Evolutionary conservation across 1,284 basidiomycete species (phyloP), one percentile per base, ranked within the genome.

Genomic region (Coniferiporia weirii): DNA sequence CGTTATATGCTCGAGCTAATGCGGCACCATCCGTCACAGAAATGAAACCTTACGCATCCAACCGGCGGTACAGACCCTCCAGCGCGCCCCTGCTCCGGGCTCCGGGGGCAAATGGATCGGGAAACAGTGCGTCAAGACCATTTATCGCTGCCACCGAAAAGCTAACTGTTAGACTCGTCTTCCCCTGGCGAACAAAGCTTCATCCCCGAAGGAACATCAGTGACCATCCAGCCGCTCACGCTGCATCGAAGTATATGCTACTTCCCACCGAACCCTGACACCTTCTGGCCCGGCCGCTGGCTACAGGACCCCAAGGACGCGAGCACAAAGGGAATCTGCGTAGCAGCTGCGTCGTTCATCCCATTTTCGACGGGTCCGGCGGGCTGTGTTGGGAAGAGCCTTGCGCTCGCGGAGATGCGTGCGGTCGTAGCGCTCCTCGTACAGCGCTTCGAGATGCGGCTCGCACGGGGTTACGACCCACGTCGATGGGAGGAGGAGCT

Each of bases 201-300:
- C 59, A 68, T 83, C 1, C 79, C 80, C 1, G 78, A 79, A 64
- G 76, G 76, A 36, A 82, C 78, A 3, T 73, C 70, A 48, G 71
- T 79, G 9, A 76, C 74, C 56, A 69, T 80, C 44, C 78, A 79
- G 43, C 70, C 70, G 8, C 81, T 81, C 64, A 73, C 73, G 27
- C 64, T 82, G 9, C 81, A 83, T 49, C 69, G 72, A 35, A 68
- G 72, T 56, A 66, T 72, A 15, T 66, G 70, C 10, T 61, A 76
- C 64, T 77, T 77, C 60, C 73, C 66, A 3, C 73, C 73, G 1
- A 64, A 65, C 38, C 72, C 77, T 12, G 69, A 76, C 19, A 50
- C 63, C 3, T 77, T 77, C 63, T 70, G 72, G 66, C 76, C 76
- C 9, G 75, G 77, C 40, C 70, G 76, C 35, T 77, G 76, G 76